Evolutionary conservation across 345 rosid genomes (phyloP).

Genomic region (Brassica carinata): DNA sequence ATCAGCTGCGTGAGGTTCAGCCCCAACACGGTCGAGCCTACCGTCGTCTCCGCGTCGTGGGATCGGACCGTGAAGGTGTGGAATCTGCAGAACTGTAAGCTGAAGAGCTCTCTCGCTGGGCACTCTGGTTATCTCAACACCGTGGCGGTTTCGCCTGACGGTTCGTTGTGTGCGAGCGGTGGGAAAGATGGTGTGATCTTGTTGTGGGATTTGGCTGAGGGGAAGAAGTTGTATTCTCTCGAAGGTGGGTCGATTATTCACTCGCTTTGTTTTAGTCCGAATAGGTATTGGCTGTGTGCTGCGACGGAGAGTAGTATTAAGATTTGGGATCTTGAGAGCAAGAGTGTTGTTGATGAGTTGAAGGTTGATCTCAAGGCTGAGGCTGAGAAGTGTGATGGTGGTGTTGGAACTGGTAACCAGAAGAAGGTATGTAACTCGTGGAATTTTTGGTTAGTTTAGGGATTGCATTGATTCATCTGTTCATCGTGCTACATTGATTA

Average conservation of each 20-base stretch:
- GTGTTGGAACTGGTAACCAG: not conserved
- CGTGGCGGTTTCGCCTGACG: not conserved
- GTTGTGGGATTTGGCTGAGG: slow-evolving; percentile 2
- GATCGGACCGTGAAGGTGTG: not conserved
- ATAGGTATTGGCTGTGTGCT: not conserved
- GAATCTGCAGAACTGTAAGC: not conserved
- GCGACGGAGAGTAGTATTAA: not conserved
- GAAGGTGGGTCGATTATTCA: not conserved
- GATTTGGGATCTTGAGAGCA: not conserved
- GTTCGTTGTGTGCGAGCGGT: not conserved
- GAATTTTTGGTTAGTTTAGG: no score
- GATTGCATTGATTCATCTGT: no score
- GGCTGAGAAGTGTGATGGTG: not conserved
- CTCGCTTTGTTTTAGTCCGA: not conserved
- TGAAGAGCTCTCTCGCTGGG: not conserved
- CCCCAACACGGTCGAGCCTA: not conserved
- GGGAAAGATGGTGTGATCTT: not conserved
- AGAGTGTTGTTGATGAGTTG: not conserved
- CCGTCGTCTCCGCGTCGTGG: not conserved
- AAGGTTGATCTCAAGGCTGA: not conserved
- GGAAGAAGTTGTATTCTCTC: not conserved
- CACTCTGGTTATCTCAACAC: not conserved
- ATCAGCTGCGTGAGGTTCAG: not conserved
- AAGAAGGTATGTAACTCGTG: not conserved
- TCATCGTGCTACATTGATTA: no score